A percentile compares a stretch with the other conserved stretches of the same genome.
These are phyloP conservation scores for Xerocomellus amylosporus DNA, from an alignment of 768 basidiomycete genomes.

Conservation along the genomic window DNA sequence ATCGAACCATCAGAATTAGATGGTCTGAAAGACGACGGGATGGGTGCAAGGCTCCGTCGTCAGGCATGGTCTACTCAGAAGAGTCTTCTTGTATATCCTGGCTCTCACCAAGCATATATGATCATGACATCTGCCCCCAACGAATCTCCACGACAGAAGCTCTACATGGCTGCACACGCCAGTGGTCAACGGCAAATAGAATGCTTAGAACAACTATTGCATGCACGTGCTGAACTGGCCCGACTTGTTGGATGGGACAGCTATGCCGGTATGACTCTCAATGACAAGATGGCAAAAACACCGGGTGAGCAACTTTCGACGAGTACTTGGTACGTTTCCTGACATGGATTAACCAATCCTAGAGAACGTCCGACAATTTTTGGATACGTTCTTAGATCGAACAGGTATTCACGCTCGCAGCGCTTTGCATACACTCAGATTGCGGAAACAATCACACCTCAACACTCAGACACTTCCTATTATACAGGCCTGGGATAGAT, in stretches of 20 bases:
- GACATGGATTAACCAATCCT: not conserved
- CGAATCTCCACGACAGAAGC: constrained; percentile 74
- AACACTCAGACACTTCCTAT: constrained; percentile 52
- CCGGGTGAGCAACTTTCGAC: constrained; percentile 56
- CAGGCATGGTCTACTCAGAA: constrained; percentile 77
- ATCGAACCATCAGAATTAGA: constrained; percentile 68
- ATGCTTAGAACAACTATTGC: constrained; percentile 71
- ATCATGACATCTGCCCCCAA: constrained; percentile 86
- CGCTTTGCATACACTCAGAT: constrained; percentile 65
- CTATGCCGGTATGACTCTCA: constrained; percentile 82
- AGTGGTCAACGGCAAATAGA: constrained; percentile 74
- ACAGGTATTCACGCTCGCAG: constrained; percentile 73
- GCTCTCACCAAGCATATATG: constrained; percentile 88
- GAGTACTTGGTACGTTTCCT: not conserved
- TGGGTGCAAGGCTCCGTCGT: constrained; percentile 69
- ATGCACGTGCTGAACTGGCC: constrained; percentile 78
- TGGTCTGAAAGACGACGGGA: constrained; percentile 72
- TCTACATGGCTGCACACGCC: constrained; percentile 81
- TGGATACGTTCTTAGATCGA: constrained; percentile 76
- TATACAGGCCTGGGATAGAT: constrained; percentile 96
- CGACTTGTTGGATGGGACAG: constrained; percentile 80
- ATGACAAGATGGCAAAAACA: constrained; percentile 96
- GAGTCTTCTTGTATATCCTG: constrained; percentile 77
- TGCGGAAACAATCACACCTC: constrained; percentile 74
- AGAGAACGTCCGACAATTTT: constrained; percentile 88